Evolutionary conservation across 2,329 filamentous ascomycete species (phyloP).

Genomic region (Fusarium tricinctum): DNA sequence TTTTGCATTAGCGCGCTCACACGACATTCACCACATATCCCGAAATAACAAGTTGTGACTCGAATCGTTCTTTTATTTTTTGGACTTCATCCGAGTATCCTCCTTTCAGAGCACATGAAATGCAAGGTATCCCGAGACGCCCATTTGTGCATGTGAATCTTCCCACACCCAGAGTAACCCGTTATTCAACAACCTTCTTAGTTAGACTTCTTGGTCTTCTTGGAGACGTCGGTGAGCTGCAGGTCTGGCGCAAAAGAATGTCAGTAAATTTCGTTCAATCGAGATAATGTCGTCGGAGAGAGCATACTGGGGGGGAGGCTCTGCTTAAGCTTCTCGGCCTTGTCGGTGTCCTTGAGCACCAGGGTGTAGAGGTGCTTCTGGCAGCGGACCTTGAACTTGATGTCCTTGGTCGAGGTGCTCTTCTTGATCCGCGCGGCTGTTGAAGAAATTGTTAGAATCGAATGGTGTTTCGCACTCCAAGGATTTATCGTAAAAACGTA

Average conservation of each 20-base stretch:
- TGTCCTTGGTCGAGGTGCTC: constrained; percentile 88
- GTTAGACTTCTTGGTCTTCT: constrained; percentile 62
- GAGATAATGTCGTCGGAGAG: constrained; percentile 10
- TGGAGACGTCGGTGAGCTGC: constrained; percentile 67
- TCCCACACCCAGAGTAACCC: constrained; percentile 51
- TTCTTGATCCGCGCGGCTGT: constrained; percentile 94
- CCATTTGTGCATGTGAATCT: constrained; percentile 61
- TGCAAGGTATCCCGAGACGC: constrained; percentile 70
- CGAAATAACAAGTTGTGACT: constrained; percentile 45
- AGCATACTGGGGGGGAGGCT: constrained; percentile 93
- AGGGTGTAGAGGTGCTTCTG: constrained; percentile 96
- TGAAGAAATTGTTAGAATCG: constrained; percentile 50
- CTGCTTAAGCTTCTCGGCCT: constrained; percentile 99
- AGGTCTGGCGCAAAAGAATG: constrained; percentile 57
- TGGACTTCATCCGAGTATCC: constrained; percentile 57
- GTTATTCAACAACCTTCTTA: constrained; percentile 48
- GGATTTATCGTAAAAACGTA: constrained; percentile 69
- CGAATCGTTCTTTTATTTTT: constrained; percentile 54
- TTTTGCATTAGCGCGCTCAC: constrained; percentile 41
- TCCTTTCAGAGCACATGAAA: constrained; percentile 61
- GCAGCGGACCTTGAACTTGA: constrained; percentile 99
- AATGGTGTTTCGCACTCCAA: constrained; percentile 25
- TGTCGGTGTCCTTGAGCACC: constrained; percentile 97
- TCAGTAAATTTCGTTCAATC: constrained; percentile 14
- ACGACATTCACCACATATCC: constrained; percentile 27